Evolutionary conservation across 257 asterid genomes (phyloP), one percentile per base, ranked within the genome.

Genomic region (Primulina huaijiensis): DNA sequence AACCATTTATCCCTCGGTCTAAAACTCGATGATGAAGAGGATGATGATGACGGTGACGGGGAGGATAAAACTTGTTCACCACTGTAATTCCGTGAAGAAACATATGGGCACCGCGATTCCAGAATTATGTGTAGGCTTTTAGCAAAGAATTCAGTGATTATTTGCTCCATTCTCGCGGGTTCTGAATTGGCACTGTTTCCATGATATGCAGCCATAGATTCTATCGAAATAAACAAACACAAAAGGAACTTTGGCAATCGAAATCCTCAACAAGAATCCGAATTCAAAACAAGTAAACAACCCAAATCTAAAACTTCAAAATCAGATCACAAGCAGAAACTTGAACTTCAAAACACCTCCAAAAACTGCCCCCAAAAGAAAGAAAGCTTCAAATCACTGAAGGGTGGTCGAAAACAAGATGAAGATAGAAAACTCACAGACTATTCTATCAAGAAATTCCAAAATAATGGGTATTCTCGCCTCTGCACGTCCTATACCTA

Each of bases 1-100:
- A 87, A 89, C 96, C 96, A 92, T 79, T 82, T 92, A 79, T 92
- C 97, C 80, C 97, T 83, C 1, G 95, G 90, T 81, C 87, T 75
- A 83, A 85, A 52, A 79, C 91, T 83, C 6, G 95, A 80, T 0
- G 92, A 75, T 20, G 96, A 85, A 0, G 97, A 87, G 0, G 92
- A 77, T 0, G 97, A 87, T 0, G 96, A 86, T 0, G 95, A 86
- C 0, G 96, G 88, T 31, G 97, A 88, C 6, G 84, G 87, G 16
- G 90, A 85, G 9, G 87, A 87, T 11, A 88, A 40, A 60, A 82
- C 82, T 53, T 87, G 96, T 72, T 91, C 97, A 21, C 91, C 90
- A 34, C 95, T 87, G 64, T 83, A 86, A 81, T 92, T 87, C 8
- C 96, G 92, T 19, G 98, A 92, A 0, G 98, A 92, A 20, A 81